Evolutionary conservation across 208 protist species (phyloP).

Genomic region (Herpetomonas samuelpessoai): DNA sequence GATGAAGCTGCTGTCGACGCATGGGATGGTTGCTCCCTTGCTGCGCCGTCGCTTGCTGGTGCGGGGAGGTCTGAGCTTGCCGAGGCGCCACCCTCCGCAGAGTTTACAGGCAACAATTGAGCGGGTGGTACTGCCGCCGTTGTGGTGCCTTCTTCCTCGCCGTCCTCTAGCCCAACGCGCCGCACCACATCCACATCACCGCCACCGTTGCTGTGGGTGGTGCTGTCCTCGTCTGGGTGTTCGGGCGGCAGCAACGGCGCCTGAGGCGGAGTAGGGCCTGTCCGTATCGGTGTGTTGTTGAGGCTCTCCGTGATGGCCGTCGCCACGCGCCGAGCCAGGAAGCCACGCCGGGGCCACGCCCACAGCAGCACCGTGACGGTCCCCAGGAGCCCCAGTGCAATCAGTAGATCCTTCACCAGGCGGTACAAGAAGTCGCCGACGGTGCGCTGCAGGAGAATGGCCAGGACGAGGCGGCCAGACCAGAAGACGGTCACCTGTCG

Average conservation of each 20-base stretch:
- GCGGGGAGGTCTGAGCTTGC: too few relatives aligned
- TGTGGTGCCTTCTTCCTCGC: too few relatives aligned
- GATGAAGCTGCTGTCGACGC: too few relatives aligned
- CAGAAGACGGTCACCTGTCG: slow-evolving; percentile 23
- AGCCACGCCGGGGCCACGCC: slow-evolving; percentile 36
- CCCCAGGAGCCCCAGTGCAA: slow-evolving; percentile 29
- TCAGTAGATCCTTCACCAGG: slow-evolving; percentile 50
- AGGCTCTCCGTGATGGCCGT: slow-evolving; percentile 34
- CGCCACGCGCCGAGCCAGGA: slow-evolving; percentile 25
- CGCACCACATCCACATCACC: background rate
- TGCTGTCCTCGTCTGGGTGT: background rate
- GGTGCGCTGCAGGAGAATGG: slow-evolving; percentile 53
- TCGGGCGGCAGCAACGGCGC: background rate
- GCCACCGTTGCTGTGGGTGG: too few relatives aligned
- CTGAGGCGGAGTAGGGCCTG: background rate
- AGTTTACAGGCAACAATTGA: too few relatives aligned
- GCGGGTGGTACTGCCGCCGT: too few relatives aligned
- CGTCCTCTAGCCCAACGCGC: background rate
- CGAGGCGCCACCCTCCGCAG: too few relatives aligned
- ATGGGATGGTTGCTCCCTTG: too few relatives aligned
- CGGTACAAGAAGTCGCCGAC: slow-evolving; percentile 59
- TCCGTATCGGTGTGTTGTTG: slow-evolving; percentile 15
- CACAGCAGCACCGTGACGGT: slow-evolving; percentile 25
- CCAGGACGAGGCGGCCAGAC: slow-evolving; percentile 21
- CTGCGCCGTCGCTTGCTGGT: too few relatives aligned